Conservation (phyloP, 2,329 filamentous ascomycete genomes). For the Cadophora sp. region DNA sequence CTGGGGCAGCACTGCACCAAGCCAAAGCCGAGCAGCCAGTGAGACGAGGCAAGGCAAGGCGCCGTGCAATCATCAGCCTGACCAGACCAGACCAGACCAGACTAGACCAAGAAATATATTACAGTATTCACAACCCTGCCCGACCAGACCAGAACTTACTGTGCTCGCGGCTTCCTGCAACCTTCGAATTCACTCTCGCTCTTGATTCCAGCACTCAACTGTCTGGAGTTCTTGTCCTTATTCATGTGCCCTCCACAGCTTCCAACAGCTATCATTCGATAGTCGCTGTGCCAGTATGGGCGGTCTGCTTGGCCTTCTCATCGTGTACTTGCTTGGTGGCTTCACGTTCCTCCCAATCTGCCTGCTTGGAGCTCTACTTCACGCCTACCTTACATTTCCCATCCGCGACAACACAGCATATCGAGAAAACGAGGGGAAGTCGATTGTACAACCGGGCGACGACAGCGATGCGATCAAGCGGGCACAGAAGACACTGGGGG, state of each 20-base stretch:
- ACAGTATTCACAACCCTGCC: conserved; percentile 5
- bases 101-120: not conserved
- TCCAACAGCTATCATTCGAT: conserved; percentile 2
- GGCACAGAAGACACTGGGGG: conserved; percentile 62
- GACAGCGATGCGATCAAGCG: conserved; percentile 69
- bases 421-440: conserved; percentile 46
- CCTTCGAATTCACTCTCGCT: not conserved
- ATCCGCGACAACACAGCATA: conserved; percentile 51
- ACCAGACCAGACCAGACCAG: not conserved
- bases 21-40: not conserved
- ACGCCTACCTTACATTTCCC: conserved; percentile 74
- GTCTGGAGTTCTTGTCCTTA: not conserved
- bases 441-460: conserved; percentile 65
- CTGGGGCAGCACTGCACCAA: not conserved
- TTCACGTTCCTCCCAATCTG: conserved; percentile 85
- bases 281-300: conserved; percentile 27
- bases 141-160: not conserved
- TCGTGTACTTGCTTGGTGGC: conserved; percentile 85
- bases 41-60: not conserved
- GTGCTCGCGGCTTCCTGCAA: not conserved
- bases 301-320: conserved; percentile 48
- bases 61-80: conserved; percentile 15
- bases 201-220: conserved; percentile 3
- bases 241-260: conserved; percentile 10
- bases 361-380: conserved; percentile 63